Percentiles rank a stretch among this genome's conserved stretches.
Conservation (phyloP, 306 rosid species). For the Oxytropis ochrocephala region DNA sequence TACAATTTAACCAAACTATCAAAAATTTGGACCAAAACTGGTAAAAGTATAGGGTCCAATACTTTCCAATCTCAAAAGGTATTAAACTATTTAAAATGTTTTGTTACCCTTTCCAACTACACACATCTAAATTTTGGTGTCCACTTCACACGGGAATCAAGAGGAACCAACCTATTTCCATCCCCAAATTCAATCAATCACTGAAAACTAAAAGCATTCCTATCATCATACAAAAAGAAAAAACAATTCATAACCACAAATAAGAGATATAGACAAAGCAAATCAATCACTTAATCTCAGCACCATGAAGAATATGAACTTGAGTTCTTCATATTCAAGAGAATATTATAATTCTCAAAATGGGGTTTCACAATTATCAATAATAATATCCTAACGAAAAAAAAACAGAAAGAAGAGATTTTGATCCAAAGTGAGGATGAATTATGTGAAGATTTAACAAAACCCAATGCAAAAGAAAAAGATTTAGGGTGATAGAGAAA, state of each 20-base stretch:
- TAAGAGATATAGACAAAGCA: neutral
- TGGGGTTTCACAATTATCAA: neutral
- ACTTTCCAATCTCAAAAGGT: neutral
- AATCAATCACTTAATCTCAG: neutral
- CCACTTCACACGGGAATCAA: conserved; percentile 1
- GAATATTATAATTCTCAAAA: neutral
- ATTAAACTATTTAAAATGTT: neutral
- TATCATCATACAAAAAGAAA: neutral
- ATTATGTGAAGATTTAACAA: conserved; percentile 9
- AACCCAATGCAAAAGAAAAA: conserved; percentile 18
- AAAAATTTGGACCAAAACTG: neutral
- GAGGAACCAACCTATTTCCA: conserved; percentile 17
- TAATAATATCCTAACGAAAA: neutral
- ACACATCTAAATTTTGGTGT: neutral
- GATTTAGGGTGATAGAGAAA: neutral
- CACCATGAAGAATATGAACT: neutral
- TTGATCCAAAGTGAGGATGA: neutral
- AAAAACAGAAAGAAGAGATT: neutral
- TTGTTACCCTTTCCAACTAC: neutral
- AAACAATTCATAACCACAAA: neutral
- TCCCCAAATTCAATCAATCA: conserved; percentile 13
- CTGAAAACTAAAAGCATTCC: neutral
- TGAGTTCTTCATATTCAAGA: neutral
- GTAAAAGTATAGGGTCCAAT: neutral
- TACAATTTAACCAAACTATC: neutral